These are phyloP conservation scores for Tetrapisispora iriomotensis DNA, from an alignment of 805 yeast genomes.

Conservation along the genomic window DNA sequence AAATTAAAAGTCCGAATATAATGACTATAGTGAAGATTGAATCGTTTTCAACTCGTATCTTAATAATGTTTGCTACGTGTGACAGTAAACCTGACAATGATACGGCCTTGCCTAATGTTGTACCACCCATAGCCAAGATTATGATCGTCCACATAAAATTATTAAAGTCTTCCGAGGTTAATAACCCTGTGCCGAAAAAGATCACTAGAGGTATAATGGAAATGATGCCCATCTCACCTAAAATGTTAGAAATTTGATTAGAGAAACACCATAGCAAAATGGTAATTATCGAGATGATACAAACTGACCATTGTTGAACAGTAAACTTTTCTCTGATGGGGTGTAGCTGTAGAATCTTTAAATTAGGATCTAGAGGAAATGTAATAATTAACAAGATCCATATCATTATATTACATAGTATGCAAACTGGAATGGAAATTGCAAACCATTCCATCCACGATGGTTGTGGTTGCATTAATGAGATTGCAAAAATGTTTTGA, in stretches of 20 bases:
- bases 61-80: constrained; percentile 66
- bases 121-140: constrained; percentile 94
- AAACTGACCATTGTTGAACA: constrained; percentile 64
- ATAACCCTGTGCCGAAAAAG: constrained; percentile 84
- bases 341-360: constrained; percentile 36
- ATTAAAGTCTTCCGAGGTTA: constrained; percentile 85
- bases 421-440: constrained; percentile 71
- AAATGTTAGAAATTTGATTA: constrained; percentile 54
- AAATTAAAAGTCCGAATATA: constrained; percentile 71
- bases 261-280: constrained; percentile 87
- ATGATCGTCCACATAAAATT: constrained; percentile 96
- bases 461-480: constrained; percentile 72
- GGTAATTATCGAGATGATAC: constrained; percentile 56
- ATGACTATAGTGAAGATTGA: constrained; percentile 65
- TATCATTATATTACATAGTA: constrained; percentile 49
- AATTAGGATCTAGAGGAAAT: constrained; percentile 39
- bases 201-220: constrained; percentile 83
- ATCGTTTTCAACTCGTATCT: constrained; percentile 51
- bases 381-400: constrained; percentile 66
- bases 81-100: constrained; percentile 79
- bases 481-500: constrained; percentile 85
- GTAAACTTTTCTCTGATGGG: constrained; percentile 62
- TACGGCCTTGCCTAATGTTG: constrained; percentile 91
- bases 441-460: constrained; percentile 94
- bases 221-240: constrained; percentile 96